Percentiles rank a stretch among this genome's conserved stretches.
Conservation (phyloP, 2,329 filamentous ascomycete species). For the Lachnellula suecica region DNA sequence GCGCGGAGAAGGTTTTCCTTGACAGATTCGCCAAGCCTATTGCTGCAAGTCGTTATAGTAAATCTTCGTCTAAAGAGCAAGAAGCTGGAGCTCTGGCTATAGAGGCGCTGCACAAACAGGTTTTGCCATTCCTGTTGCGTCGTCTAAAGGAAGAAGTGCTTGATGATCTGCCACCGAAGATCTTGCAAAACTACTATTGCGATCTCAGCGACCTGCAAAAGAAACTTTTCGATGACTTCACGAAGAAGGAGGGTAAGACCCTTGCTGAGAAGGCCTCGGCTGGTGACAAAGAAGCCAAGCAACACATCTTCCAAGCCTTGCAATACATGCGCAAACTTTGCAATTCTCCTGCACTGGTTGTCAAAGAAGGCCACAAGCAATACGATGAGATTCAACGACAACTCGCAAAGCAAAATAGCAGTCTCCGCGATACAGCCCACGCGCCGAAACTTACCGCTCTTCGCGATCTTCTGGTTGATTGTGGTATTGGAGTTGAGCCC, state of each 20-base stretch:
- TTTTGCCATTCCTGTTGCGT: constrained; percentile 91
- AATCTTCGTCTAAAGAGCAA: constrained; percentile 97
- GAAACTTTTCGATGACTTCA: constrained; percentile 95
- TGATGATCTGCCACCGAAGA: constrained; percentile 95
- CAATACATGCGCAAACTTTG: constrained; percentile 99
- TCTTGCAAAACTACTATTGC: constrained; percentile 98
- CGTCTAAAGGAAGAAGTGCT: constrained; percentile 97
- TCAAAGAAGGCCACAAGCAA: constrained; percentile 89
- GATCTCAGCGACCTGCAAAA: constrained; percentile 93
- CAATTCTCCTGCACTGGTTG: constrained; percentile 93
- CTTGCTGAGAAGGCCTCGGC: constrained; percentile 80
- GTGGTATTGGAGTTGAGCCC: constrained; percentile 80
- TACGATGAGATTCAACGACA: constrained; percentile 86
- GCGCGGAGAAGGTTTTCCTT: constrained; percentile 90
- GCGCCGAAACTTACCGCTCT: constrained; percentile 91
- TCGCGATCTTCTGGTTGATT: constrained; percentile 93
- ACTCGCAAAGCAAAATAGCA: constrained; percentile 75
- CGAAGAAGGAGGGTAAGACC: constrained; percentile 87
- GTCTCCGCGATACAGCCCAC: constrained; percentile 80
- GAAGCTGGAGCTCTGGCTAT: constrained; percentile 95
- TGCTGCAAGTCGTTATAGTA: constrained; percentile 88
- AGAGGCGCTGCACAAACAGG: constrained; percentile 97
- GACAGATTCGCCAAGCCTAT: constrained; percentile 91
- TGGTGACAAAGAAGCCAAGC: constrained; percentile 89
- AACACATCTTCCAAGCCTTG: constrained; percentile 97